Conservation (phyloP, 257 asterid genomes). For the Fraxinus cuspidata region DNA sequence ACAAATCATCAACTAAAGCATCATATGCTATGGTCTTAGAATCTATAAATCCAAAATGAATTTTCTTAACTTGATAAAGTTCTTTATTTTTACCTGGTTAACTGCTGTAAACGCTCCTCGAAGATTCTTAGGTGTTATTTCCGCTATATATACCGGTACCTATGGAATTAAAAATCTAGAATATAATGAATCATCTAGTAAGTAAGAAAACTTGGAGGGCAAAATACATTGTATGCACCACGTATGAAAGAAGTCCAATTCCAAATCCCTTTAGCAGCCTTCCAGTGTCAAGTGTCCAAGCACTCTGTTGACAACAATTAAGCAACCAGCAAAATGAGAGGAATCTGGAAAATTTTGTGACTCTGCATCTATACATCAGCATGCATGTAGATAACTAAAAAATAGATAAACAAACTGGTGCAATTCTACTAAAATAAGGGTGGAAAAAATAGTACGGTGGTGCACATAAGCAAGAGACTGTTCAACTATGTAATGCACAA, state of each 20-base stretch:
- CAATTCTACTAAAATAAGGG: neutral
- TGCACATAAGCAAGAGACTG: neutral
- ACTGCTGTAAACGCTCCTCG: constrained; percentile 82
- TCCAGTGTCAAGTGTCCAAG: constrained; percentile 78
- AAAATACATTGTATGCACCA: constrained; percentile 40
- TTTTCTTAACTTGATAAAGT: constrained; percentile 8
- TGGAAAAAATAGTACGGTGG: neutral
- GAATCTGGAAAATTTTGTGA: neutral
- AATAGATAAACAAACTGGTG: neutral
- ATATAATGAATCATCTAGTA: constrained; percentile 1
- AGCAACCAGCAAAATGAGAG: constrained; percentile 7
- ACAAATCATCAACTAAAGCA: constrained; percentile 80
- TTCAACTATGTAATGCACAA: neutral
- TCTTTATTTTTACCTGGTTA: constrained; percentile 60
- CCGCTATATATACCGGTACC: constrained; percentile 93
- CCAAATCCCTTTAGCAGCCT: constrained; percentile 77
- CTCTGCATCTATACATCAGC: neutral
- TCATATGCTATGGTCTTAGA: constrained; percentile 24
- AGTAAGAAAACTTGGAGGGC: neutral
- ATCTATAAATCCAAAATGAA: neutral
- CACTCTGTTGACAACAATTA: constrained; percentile 47
- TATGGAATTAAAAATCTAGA: constrained; percentile 33
- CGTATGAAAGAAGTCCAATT: constrained; percentile 77
- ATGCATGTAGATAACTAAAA: neutral
- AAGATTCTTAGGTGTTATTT: constrained; percentile 82